Evolutionary conservation across 768 basidiomycete genomes (phyloP), one percentile per base, ranked within the genome.

Genomic region (Pholiota molesta): DNA sequence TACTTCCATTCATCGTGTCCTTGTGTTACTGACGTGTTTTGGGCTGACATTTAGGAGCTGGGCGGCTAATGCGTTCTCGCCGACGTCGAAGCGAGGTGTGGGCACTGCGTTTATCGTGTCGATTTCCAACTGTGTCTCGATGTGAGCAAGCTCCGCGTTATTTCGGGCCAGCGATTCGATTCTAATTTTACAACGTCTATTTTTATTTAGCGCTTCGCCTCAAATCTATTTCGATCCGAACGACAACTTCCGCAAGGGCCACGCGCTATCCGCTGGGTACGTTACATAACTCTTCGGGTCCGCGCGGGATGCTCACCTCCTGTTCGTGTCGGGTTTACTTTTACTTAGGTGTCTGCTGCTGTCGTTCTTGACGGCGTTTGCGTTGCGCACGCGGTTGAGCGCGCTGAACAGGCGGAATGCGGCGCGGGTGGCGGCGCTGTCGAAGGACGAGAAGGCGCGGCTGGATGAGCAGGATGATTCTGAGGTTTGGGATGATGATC

Each of bases 71-170:
- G 74, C 78, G 0, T 84, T 86, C 68, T 82, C 85, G 6, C 85
- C 85, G 11, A 86, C 84, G 8, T 83, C 83, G 1, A 86, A 86
- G 66, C 78, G 85, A 28, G 85, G 85, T 42, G 85, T 84, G 55
- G 85, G 85, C 4, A 85, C 84, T 0, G 84, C 84, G 3, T 86
- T 86, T 67, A 82, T 86, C 47, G 83, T 86, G 23, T 85, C 84
- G 1, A 80, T 86, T 49, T 83, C 83, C 19, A 86, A 85, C 66
- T 82, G 80, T 63, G 76, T 86, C 13, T 86, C 83, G 3, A 85
- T 85, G 83, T 84, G 55, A 59, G 81, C 62, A 56, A 60, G 81
- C 62, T n/a, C 28, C 35, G 7, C 16, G 19, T 16, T 17, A 3
- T 3, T 13, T 17, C 17, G 17, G 8, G 19, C 45, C 13, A 7